Evolutionary conservation across 352 stramenopile genomes (phyloP), one percentile per base, ranked within the genome.

Genomic region (Saprolegnia parasitica): DNA sequence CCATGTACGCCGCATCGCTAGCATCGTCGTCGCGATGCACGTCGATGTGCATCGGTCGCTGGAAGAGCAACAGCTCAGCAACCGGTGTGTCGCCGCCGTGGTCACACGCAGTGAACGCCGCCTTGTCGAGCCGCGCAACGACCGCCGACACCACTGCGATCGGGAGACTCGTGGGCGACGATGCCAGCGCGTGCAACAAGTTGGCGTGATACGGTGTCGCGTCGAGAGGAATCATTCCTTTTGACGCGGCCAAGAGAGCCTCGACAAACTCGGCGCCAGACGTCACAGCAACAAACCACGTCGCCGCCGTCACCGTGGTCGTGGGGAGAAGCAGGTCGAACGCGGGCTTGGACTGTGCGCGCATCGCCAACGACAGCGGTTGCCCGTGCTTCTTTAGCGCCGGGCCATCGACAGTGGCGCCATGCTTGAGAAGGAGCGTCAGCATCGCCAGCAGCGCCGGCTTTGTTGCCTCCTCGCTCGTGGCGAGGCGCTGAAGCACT

Each of bases 361-460:
- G 32, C 62, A 93, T 91, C 10, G 84, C 81, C 15, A 89, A 74
- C 47, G 87, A 76, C 32, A 93, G 67, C 5, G 84, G 84, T 39
- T 93, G 84, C 29, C 71, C 26, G 20, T 40, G 16, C 20, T 56
- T 10, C 10, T 10, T 4, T 5, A 55, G 29, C 9, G 57, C 16
- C 58, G 81, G 76, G 35, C 86, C 87, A 8, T 88, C 76, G 15
- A 80, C 58, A 0, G 66, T 56, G 0, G 83, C 84, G 26, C 78
- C 78, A 46, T 81, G 72, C 35, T 86, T 63, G 50, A 93, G 71
- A 21, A 93, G 58, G 26, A 89, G 70, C 0, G 75, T 73, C 50
- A 87, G 76, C 9, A 83, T 76, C 15, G 84, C 74, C 37, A 78
- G 26, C 46, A 81, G 74, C 29, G 21, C 73, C 26, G 21, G 8